Conservation (phyloP, 2,329 filamentous ascomycete species). For the Penicillium occitanis region DNA sequence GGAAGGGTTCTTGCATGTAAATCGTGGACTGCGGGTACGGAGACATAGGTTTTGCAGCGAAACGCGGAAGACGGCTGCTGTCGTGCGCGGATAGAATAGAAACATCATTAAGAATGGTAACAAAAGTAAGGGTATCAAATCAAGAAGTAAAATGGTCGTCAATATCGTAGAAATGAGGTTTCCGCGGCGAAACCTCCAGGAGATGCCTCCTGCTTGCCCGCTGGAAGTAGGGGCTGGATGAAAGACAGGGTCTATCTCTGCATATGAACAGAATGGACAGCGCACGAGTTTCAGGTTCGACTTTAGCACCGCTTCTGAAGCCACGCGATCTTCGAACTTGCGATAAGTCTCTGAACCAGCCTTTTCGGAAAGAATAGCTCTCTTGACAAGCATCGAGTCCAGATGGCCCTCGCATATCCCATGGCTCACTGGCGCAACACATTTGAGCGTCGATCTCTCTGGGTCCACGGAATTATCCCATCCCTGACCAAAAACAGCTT, state of each 20-base stretch:
- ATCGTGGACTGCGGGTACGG: slow-evolving; percentile 70
- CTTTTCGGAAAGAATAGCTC: slow-evolving; percentile 68
- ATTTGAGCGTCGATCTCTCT: slow-evolving; percentile 71
- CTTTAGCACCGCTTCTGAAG: slow-evolving; percentile 71
- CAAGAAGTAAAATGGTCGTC: slow-evolving; percentile 45
- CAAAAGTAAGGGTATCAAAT: slow-evolving; percentile 46
- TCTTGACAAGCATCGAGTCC: slow-evolving; percentile 65
- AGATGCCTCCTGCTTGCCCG: slow-evolving; percentile 39
- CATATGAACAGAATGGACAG: slow-evolving; percentile 90
- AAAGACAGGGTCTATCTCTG: slow-evolving; percentile 79
- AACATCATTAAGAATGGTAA: slow-evolving; percentile 59
- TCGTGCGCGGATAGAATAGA: slow-evolving; percentile 53
- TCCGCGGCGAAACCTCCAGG: slow-evolving; percentile 57
- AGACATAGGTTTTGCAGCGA: slow-evolving; percentile 68
- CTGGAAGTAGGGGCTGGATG: slow-evolving; percentile 44
- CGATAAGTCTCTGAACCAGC: slow-evolving; percentile 69
- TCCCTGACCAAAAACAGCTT: slow-evolving; percentile 89
- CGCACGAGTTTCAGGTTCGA: slow-evolving; percentile 73
- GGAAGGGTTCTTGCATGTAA: slow-evolving; percentile 68
- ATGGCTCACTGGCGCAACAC: slow-evolving; percentile 70
- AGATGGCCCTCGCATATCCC: slow-evolving; percentile 73
- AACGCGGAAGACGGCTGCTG: slow-evolving; percentile 54
- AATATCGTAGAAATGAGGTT: slow-evolving; percentile 55
- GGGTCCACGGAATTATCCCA: slow-evolving; percentile 79
- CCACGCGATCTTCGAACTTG: slow-evolving; percentile 76